Percentiles rank a stretch among this genome's conserved stretches.
Conservation (phyloP, 2,329 filamentous ascomycete genomes). For the Fusarium haematococcum region DNA sequence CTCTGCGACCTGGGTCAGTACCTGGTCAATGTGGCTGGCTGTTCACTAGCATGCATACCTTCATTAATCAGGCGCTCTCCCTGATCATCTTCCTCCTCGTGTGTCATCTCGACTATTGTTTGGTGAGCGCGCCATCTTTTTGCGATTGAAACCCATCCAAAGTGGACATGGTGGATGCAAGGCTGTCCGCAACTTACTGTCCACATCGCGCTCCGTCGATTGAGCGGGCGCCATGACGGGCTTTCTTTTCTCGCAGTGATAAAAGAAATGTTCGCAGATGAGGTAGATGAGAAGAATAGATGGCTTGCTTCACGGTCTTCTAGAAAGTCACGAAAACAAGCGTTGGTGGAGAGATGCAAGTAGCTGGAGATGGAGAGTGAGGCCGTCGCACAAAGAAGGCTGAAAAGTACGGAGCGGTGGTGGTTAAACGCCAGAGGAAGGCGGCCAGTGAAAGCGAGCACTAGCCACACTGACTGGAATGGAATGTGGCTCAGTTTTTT, state of each 20-base stretch:
- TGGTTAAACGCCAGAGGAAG: constrained; percentile 42
- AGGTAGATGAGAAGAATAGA: neutral
- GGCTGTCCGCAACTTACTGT: constrained; percentile 46
- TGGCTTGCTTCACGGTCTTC: neutral
- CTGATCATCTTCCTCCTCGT: constrained; percentile 77
- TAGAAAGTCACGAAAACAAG: constrained; percentile 3
- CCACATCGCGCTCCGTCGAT: constrained; percentile 50
- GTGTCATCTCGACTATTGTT: constrained; percentile 53
- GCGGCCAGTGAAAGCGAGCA: constrained; percentile 1
- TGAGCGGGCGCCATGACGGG: constrained; percentile 52
- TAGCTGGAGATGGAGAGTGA: constrained; percentile 32
- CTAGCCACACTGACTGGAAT: constrained; percentile 30
- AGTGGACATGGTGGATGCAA: constrained; percentile 8
- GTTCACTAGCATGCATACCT: constrained; percentile 60
- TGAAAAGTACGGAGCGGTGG: constrained; percentile 40
- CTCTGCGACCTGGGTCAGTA: constrained; percentile 64
- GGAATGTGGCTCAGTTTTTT: constrained; percentile 20
- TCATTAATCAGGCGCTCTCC: constrained; percentile 95
- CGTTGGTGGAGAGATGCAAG: constrained; percentile 22
- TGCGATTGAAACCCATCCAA: neutral
- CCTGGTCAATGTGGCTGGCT: neutral
- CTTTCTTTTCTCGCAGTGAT: neutral
- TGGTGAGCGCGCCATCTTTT: constrained; percentile 6
- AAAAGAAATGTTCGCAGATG: neutral
- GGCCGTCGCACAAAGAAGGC: constrained; percentile 42